Conservation (phyloP, 495 filamentous ascomycete species). For the Oidiodendron maius region DNA sequence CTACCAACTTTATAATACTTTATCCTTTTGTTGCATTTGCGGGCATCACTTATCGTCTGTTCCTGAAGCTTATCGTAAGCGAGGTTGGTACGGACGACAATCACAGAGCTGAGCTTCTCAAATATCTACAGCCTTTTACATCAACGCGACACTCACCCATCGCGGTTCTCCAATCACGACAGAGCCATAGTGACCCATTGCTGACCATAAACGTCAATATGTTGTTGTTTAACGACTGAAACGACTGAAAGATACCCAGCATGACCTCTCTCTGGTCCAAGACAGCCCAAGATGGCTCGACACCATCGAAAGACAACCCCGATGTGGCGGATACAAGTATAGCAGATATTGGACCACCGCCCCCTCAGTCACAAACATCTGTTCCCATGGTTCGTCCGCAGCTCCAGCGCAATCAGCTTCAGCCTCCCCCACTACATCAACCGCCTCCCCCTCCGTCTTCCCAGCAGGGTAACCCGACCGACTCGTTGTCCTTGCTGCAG, state of each 20-base stretch:
- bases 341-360: conserved; percentile 21
- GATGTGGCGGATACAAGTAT: conserved; percentile 25
- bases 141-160: too few relatives aligned
- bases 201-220: background rate
- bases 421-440: conserved; percentile 51
- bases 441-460: conserved; percentile 39
- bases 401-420: conserved; percentile 52
- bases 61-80: background rate
- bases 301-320: conserved; percentile 7
- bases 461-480: conserved; percentile 42
- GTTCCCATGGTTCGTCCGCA: conserved; percentile 37
- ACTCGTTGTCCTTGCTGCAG: conserved; percentile 80
- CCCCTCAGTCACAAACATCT: conserved; percentile 9
- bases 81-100: too few relatives aligned
- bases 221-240: conserved; percentile 3
- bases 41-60: background rate
- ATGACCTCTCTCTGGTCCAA: conserved; percentile 22
- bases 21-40: too few relatives aligned
- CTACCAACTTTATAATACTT: too few relatives aligned
- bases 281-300: conserved; percentile 5
- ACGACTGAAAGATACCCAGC: background rate
- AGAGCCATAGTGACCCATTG: background rate
- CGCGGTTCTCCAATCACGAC: background rate
- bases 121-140: too few relatives aligned
- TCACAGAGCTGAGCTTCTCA: too few relatives aligned